Evolutionary conservation across 768 basidiomycete genomes (phyloP), one percentile per base, ranked within the genome.

Genomic region (Mycena maculata): DNA sequence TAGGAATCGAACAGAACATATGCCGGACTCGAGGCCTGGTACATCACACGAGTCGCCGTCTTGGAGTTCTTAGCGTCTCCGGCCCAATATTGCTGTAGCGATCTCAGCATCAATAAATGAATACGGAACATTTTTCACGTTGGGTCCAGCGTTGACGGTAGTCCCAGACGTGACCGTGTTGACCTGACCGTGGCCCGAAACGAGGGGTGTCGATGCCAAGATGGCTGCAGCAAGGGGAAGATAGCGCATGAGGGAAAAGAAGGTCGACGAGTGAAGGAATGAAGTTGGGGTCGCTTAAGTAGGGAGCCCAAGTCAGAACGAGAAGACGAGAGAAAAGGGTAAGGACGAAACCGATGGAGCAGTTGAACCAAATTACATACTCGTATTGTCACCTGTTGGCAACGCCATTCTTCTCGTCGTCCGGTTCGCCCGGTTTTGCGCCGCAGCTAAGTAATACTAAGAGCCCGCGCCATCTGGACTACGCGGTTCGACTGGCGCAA

Each of bases 41-140:
- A 74, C 73, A 74, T 74, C 6, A 68, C 54, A 3, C 73, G 72
- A 1, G 63, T 71, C 13, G 68, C 73, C 4, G 73, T 74, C 55
- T 67, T 50, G 12, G 50, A 49, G 60, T 74, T 74, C 38, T 39
- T 55, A 2, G 65, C 18, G 56, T 73, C 73, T 22, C 59, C 72
- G 12, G 63, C 22, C 20, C 18, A 73, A 59, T 74, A 74, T 42
- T 67, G 68, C 70, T 73, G 47, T 12, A 9, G 50, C 5, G 42
- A 47, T 11, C 5, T 54, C 4, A 31, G 42, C 39, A 16, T 16
- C 16, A 25, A 25, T 28, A 15, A 39, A 54, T 31, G 6, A 41
- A 60, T 22, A 28, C 10, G 31, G 28, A 20, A 27, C 44, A 33
- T 36, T 22, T 33, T 68, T 49, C 7, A 71, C 68, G 31, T 73